Evolutionary conservation across 148 eudicot genomes (phyloP), one percentile per base, ranked within the genome.

Genomic region (Cornus suecica): DNA sequence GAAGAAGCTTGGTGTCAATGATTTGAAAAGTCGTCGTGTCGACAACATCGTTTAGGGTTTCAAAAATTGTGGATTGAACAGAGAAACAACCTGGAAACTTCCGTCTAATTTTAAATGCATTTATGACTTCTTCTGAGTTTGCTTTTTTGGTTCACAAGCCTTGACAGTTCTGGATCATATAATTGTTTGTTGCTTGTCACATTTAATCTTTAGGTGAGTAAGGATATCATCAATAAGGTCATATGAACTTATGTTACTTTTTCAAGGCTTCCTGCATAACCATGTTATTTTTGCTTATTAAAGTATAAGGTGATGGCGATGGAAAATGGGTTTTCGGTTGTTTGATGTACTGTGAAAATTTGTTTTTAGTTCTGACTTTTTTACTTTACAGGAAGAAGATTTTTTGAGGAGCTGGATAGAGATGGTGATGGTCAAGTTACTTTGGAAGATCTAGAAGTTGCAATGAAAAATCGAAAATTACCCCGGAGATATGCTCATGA

Each of bases 341-440:
- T 77, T 69, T 60, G 0, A 5, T 34, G n/a, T 20, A 48, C 62
- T 63, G 8, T 60, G 62, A 27, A 66, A 45, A 65, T 28, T 24
- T 77, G 14, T 72, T 61, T 4, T 27, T 5, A 27, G 10, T 37
- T 56, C 8, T 72, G 42, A 66, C 65, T 48, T 26, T 29, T 79
- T 37, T 42, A 58, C 8, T 76, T 80, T 81, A 75, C 88, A 95
- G 99, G 99, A 71, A 87, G 87, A 78, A 88, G 94, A 84, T 92
- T 95, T 75, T 95, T 95, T 84, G 93, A 89, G 70, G 99, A 95
- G 86, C 83, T 95, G 80, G 99, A 95, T 78, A 92, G 99, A 81
- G 97, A 95, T 74, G 97, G 97, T 23, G 99, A 95, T 83, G 97
- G 99, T 37, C 92, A 89, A 82, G 97, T 95, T 74, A 88, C 84